Base-by-base conservation (phyloP, 179 eudicot genomes). In the Heliamphora pulchella region DNA sequence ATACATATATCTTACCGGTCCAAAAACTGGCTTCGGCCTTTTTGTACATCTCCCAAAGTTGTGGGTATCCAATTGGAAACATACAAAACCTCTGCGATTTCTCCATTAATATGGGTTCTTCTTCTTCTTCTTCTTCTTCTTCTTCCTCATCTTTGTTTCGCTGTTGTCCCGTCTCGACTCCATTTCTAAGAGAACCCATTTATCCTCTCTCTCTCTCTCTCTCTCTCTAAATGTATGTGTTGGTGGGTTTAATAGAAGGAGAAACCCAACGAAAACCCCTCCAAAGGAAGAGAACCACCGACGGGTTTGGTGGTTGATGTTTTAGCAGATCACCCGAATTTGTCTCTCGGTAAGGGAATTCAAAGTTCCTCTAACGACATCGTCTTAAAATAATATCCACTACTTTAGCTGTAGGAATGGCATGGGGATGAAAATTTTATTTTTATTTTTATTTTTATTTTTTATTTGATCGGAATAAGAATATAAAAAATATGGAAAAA, bases 41-140 rank as follows among this genome's bases (percentile, higher is more conserved):
- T 83, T 91, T 91, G 72, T 90, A 91, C 93, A 91, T 92, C 83
- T 92, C 94, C 96, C 94, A 92, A 22, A 92, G 80, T 79, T 89
- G 92, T 57, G 87, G 85, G 64, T 90, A 90, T 62, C 83, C 82
- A 78, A 91, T 81, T 59, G 95, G 95, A 44, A 91, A 87, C 93
- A 91, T 91, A 69, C 91, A 86, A 48, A 87, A 90, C 70, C 90
- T 85, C 74, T 89, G 83, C 6, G 87, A 73, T 67, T 88, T 86
- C 80, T 87, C 89, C 86, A 72, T 82, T 70, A 90, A 79, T 5
- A 90, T 86, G 77, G 95, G 90, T 47, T 89, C 89, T 76, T 84
- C 76, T 79, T 85, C 78, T 66, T 79, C 46, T 22, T 54, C 50
- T 8, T 71, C 65, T 10, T 44, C 77, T 5, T 39, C 68, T 22